Evolutionary conservation across 2,329 filamentous ascomycete species (phyloP), one percentile per base, ranked within the genome.

Genomic region (Bertia moriformis): DNA sequence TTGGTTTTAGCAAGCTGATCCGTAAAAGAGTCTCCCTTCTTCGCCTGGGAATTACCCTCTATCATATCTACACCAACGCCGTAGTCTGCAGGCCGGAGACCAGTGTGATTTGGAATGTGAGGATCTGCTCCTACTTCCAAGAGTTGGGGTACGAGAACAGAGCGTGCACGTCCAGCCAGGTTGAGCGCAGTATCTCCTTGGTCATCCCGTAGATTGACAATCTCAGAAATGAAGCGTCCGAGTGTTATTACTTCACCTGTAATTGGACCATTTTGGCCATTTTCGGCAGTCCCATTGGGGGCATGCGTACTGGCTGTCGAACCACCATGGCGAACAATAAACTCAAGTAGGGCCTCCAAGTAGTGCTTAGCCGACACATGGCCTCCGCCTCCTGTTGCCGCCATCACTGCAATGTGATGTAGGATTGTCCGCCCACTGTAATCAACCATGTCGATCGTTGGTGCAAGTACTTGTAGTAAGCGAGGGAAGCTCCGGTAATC

Each of bases 381-480:
- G 12, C 71, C 69, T 17, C 74, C 66, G 4, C 73, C 74, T 45
- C 76, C 76, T 47, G 78, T 77, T 19, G 73, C 75, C 32, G 72
- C 77, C 40, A 74, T 75, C 15, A 79, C 71, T 3, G 74, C 74
- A 43, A 80, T 79, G 49, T 80, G 75, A 47, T 80, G 75, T 12
- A 80, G 57, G 19, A 80, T 71, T 1, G 73, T 79, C 4, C 75
- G 63, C 12, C 73, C 74, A 51, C 71, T 71, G 18, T 69, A 63
- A 52, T 80, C 75, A 20, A 75, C 63, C 33, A 78, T 66, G 47
- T 79, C 74, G 41, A 80, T 78, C 2, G 76, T 68, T 2, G 73
- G 69, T 3, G 69, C 69, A 15, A 80, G 59, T 3, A 78, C 62
- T 44, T 78, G 73, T 4, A 80, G 56, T 4, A 78, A 57, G 39